Base-by-base conservation (phyloP, 352 stramenopile species). In the Phytophthora melonis region DNA sequence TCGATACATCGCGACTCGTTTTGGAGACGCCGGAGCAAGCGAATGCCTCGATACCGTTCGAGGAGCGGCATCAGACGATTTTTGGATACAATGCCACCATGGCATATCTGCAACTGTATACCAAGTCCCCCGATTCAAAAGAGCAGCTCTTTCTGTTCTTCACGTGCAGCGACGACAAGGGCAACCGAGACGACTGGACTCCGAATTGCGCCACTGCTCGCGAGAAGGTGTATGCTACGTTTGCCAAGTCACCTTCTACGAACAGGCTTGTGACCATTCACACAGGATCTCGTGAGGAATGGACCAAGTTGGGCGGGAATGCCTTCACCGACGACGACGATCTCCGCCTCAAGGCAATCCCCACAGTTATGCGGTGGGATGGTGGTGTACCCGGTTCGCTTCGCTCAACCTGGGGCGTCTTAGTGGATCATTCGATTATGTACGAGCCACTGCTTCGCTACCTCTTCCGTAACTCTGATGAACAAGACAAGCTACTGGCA, bases 111-210 rank as follows among this genome's bases (percentile, higher is more conserved):
- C 61, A 76, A 60, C 78, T 77, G 23, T 90, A 91, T 41, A 64
- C 16, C 41, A 83, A 49, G 30, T 59, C 58, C 18, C 11, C 7
- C 18, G 34, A 63, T 52, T 77, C 63, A 16, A 59, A 74, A 55
- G 81, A 90, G 32, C 62, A 79, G 13, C 59, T 93, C n/a, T 91
- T 91, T 59, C 70, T 92, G 14, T 91, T 91, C 58, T 93, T 93
- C 64, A 87, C 79, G 3, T 93, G 86, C 72, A 88, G 83, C 18
- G 81, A 89, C 55, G 73, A 75, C 21, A 59, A 87, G 39, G 79
- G 79, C 19, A 73, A 69, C 1, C 58, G 72, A 65, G 60, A 82
- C 41, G 81, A 93, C 68, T 93, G 85, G 83, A 85, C 72, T 10
- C 67, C 70, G n/a, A 69, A 80, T 45, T 93, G 84, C 41, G 66